Evolutionary conservation across 108 stramenopile genomes (phyloP), one percentile per base, ranked within the genome.

Genomic region (Pseudonitzschia delicatissima): DNA sequence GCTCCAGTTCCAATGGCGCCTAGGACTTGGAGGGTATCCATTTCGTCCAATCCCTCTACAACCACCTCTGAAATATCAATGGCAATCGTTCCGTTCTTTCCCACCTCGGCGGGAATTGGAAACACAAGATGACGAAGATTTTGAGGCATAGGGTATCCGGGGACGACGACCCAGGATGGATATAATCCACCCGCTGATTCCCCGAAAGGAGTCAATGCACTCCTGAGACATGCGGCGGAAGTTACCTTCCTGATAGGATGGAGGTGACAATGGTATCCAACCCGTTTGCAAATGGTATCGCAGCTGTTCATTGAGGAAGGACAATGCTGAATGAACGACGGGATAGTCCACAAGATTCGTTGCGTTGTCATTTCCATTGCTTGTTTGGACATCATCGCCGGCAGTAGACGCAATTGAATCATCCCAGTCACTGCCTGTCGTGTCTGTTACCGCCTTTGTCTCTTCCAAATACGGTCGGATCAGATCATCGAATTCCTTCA

Each of bases 101-200:
- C 61, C n/a, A 13, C 29, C 23, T 50, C 69, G 6, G 67, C 55
- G 1, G 82, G 71, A 33, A 85, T 52, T 12, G 62, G 58, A 50
- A 84, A 62, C 27, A 83, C 76, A 32, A 80, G 48, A 34, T 80
- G 80, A 27, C 71, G 68, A 39, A 78, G 76, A 25, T 57, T 62
- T 27, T 26, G 25, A 23, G 64, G 86, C 44, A 76, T 58, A n/a
- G 21, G 50, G 60, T 7, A 61, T 69, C 26, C 66, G 36, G 33
- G 36, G 48, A 25, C 28, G 20, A 8, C 66, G 2, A 51, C 82
- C 47, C 7, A 81, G 67, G 0, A 90, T 29, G 0, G 77, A 73
- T 49, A 67, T 40, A 11, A 91, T 48, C 52, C 86, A 42, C 4
- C 90, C 90, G 62, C 86, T 87, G 29, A 86, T 29, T 0, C 90